These are phyloP conservation scores for Oryza australiensis DNA, from an alignment of 176 grass and related monocot species.

Conservation along the genomic window DNA sequence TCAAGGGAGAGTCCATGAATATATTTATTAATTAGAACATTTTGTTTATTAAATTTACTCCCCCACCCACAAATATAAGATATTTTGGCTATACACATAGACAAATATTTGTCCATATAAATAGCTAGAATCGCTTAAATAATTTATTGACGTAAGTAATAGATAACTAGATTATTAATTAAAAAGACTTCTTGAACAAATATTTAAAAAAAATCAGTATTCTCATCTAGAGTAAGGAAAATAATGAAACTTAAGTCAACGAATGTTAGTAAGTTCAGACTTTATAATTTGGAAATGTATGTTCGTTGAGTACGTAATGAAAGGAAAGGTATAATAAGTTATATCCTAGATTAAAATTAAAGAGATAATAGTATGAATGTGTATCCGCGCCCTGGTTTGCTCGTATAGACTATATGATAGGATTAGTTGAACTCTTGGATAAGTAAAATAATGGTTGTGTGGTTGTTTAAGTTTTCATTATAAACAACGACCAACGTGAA, in stretches of 20 bases:
- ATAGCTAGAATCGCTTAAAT: no score
- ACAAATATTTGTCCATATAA: no score
- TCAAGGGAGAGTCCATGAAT: background rate
- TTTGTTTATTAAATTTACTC: no score
- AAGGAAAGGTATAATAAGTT: background rate
- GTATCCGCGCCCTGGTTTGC: no score
- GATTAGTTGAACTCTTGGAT: background rate
- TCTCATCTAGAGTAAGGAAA: background rate
- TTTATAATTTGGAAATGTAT: background rate
- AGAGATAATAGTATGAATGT: background rate
- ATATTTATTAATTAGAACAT: background rate
- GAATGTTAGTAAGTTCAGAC: background rate
- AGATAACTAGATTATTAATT: background rate
- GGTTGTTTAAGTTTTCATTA: background rate
- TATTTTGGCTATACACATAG: no score
- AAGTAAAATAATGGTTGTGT: background rate
- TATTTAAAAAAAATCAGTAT: background rate
- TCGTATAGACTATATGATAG: background rate
- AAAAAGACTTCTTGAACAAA: background rate
- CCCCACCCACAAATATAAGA: no score
- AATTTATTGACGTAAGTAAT: no score
- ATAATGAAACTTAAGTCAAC: background rate
- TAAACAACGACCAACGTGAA: constrained; percentile 11
- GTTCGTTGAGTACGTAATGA: background rate
- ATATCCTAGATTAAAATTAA: background rate